Percentiles rank a stretch among this genome's conserved stretches.
Evolutionary conservation across 2,329 filamentous ascomycete species (phyloP).

Genomic region (Hypomyces perniciosus): DNA sequence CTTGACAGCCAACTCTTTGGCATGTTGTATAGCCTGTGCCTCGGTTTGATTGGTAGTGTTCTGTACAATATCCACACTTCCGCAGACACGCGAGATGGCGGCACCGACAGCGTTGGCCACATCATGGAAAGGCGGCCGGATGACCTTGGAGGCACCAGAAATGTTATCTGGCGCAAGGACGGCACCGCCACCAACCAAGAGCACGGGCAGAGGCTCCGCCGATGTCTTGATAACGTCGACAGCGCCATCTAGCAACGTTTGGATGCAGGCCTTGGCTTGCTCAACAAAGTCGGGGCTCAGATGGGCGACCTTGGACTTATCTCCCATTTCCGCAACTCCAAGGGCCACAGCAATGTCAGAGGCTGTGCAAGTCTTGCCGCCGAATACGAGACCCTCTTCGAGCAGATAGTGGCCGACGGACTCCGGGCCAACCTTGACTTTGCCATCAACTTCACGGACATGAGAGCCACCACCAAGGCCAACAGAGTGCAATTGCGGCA

Average conservation of each 20-base stretch:
- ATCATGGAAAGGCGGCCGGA: slow-evolving; percentile 33
- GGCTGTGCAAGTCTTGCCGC: slow-evolving; percentile 40
- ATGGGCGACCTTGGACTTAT: neutral
- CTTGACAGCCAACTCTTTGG: slow-evolving; percentile 17
- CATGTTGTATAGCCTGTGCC: neutral
- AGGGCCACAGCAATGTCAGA: slow-evolving; percentile 42
- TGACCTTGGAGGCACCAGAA: slow-evolving; percentile 28
- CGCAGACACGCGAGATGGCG: slow-evolving; percentile 37
- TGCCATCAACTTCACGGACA: slow-evolving; percentile 25
- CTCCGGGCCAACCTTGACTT: slow-evolving; percentile 42
- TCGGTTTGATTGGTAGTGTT: neutral
- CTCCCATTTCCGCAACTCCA: slow-evolving; percentile 24
- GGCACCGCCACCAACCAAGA: slow-evolving; percentile 41
- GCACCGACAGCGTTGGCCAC: slow-evolving; percentile 46
- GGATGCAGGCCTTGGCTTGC: slow-evolving; percentile 37
- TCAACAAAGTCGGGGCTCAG: neutral
- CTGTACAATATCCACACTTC: neutral
- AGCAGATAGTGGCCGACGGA: slow-evolving; percentile 43
- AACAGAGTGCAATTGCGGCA: neutral
- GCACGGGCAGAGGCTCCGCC: slow-evolving; percentile 20
- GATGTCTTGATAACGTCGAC: slow-evolving; percentile 24
- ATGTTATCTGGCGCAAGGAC: slow-evolving; percentile 27
- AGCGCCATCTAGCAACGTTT: slow-evolving; percentile 24
- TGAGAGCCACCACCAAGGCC: slow-evolving; percentile 36
- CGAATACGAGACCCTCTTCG: slow-evolving; percentile 41